These are phyloP conservation scores for Polytolypa hystricis DNA, from an alignment of 2,329 filamentous ascomycete genomes.

Conservation along the genomic window DNA sequence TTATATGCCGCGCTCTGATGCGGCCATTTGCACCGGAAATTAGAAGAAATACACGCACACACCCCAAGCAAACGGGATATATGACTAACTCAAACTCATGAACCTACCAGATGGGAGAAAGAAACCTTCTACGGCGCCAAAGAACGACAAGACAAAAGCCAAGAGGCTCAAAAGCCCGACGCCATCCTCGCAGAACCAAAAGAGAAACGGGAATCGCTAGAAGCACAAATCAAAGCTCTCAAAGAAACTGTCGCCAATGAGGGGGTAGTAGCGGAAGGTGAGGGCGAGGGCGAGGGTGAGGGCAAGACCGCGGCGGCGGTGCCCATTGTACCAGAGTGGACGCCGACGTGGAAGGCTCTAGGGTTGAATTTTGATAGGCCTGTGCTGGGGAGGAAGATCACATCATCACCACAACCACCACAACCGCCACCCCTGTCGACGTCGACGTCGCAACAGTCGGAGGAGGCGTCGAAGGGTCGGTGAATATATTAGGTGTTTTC, in stretches of 20 bases:
- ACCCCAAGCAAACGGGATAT: too few relatives aligned
- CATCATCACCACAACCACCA: background rate
- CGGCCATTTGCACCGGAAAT: too few relatives aligned
- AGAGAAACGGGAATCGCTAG: slow-evolving; percentile 37
- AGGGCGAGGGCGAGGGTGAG: too few relatives aligned
- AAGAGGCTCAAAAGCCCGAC: slow-evolving; percentile 25
- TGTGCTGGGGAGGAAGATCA: slow-evolving; percentile 10
- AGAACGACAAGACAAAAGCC: slow-evolving; percentile 34
- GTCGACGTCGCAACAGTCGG: background rate
- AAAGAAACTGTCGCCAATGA: slow-evolving; percentile 49
- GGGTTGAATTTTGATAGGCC: slow-evolving; percentile 28
- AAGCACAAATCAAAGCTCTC: slow-evolving; percentile 52
- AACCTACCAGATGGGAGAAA: slow-evolving; percentile 48
- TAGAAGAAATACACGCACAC: background rate
- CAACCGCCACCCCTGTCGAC: background rate
- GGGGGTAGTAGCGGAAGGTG: too few relatives aligned
- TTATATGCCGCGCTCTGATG: too few relatives aligned
- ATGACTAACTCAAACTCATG: background rate
- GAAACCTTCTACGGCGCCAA: slow-evolving; percentile 45
- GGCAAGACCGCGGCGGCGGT: too few relatives aligned
- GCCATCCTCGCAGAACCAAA: slow-evolving; percentile 30
- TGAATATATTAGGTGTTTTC: slow-evolving; percentile 8
- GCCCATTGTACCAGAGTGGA: too few relatives aligned
- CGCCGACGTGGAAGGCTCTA: slow-evolving; percentile 36
- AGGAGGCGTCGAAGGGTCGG: background rate